Evolutionary conservation across 139 green algal genomes (phyloP).

Genomic region (Diplosphaera chodatii): DNA sequence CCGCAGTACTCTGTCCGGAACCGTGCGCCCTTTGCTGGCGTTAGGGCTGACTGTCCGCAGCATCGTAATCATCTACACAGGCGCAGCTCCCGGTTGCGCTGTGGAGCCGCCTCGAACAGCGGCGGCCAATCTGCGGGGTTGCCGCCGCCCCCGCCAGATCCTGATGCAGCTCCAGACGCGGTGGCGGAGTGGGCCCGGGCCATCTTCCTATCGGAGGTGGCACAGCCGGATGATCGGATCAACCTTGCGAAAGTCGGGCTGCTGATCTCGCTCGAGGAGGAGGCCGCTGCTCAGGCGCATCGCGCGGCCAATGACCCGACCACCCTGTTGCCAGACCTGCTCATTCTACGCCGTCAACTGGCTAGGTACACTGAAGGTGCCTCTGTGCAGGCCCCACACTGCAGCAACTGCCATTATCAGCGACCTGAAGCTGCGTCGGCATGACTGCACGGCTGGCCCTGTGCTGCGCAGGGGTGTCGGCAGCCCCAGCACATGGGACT

Average conservation of each 20-base stretch:
- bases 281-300: constrained; percentile 26
- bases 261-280: constrained; percentile 56
- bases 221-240: constrained; percentile 12
- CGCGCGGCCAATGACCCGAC: not conserved
- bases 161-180: not conserved
- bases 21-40: no score
- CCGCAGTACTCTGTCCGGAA: no score
- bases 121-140: not conserved
- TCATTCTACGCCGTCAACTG: not conserved
- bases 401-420: no score
- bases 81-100: no score
- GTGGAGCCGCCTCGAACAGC: not conserved
- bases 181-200: not conserved
- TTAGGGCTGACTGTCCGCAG: no score
- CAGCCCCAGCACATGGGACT: constrained; percentile 43
- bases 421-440: no score
- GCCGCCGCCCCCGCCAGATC: constrained; percentile 13
- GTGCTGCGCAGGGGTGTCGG: constrained; percentile 10
- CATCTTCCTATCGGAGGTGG: constrained; percentile 10
- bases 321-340: not conserved
- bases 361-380: not conserved
- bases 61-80: no score
- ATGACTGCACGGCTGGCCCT: no score
- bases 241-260: constrained; percentile 33
- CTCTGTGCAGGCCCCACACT: no score